Base-by-base conservation (phyloP, 306 rosid species). In the Lablab purpureus region DNA sequence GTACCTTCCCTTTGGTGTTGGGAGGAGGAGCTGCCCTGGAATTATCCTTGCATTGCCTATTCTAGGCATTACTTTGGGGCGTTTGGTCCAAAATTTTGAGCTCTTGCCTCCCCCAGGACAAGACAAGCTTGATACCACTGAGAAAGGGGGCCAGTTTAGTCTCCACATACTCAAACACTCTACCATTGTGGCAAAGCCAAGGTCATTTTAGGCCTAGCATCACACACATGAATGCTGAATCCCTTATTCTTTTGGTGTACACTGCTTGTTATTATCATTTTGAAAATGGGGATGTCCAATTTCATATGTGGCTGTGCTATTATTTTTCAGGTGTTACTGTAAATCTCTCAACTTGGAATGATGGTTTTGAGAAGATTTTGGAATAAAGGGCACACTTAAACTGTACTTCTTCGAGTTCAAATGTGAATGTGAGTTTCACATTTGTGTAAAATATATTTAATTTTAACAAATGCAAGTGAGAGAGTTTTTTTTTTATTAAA, bases 141-240 rank as follows among this genome's bases (percentile, higher is more conserved):
- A 92, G 87, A 94, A 92, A 73, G 97, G 94, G 30, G 97, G 98
- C 1, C 98, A 94, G 10, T 94, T 94, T 67, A 94, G 98, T 76
- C 62, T 94, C 84, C 98, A 94, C 71, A 94, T 94, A 23, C 82
- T 92, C 76, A 92, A 90, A 65, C 98, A 92, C 28, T 94, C 97
- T 66, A 94, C 92, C 58, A 86, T 94, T 82, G 93, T 94, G 3
- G 85, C 89, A 27, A 94, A 92, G 84, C 97, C 96, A 13, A 88
- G 80, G 30, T 75, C 84, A 10, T 52, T 32, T 65, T 84, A 81
- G 32, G 25, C 14, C 11, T 25, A 25, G 28, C 28, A 25, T 50
- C 51, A 58, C 17, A 25, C 1, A 10, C 23, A 32, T 19, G 7
- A 14, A 28, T 21, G 9, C 6, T 3, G 14, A 40, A 83, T 77